Conservation (phyloP, 129 eudicot genomes). For the Kitagawia praeruptora region DNA sequence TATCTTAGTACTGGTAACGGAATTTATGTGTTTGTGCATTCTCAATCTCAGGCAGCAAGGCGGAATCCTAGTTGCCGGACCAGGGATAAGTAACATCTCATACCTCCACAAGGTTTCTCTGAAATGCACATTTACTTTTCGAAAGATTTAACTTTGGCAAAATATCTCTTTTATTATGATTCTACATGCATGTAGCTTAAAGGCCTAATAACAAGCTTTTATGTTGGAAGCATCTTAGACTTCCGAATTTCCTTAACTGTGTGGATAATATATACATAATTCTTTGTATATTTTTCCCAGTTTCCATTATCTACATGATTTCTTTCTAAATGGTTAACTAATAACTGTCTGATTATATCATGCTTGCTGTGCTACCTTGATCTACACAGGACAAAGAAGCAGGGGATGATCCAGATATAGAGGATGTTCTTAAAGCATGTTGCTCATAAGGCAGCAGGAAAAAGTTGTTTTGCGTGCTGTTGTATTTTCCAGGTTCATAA, state of each 20-base stretch:
- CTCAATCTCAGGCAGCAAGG: constrained; percentile 81
- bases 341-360: neutral
- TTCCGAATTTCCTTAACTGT: neutral
- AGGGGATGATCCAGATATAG: constrained; percentile 86
- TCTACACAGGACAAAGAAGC: constrained; percentile 76
- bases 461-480: neutral
- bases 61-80: constrained; percentile 92
- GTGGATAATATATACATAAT: too few species aligned
- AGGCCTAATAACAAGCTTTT: neutral
- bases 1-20: neutral
- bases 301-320: neutral
- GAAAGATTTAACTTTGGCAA: neutral
- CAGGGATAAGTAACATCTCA: constrained; percentile 82
- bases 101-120: constrained; percentile 77
- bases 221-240: neutral
- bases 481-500: neutral
- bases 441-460: constrained; percentile 30
- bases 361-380: constrained; percentile 6
- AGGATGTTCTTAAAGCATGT: constrained; percentile 72
- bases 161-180: neutral
- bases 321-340: neutral
- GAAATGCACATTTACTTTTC: neutral
- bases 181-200: neutral
- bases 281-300: neutral
- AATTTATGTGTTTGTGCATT: constrained; percentile 14